Base-by-base conservation (phyloP, 2,329 filamentous ascomycete genomes). In the Clonostachys chloroleuca region DNA sequence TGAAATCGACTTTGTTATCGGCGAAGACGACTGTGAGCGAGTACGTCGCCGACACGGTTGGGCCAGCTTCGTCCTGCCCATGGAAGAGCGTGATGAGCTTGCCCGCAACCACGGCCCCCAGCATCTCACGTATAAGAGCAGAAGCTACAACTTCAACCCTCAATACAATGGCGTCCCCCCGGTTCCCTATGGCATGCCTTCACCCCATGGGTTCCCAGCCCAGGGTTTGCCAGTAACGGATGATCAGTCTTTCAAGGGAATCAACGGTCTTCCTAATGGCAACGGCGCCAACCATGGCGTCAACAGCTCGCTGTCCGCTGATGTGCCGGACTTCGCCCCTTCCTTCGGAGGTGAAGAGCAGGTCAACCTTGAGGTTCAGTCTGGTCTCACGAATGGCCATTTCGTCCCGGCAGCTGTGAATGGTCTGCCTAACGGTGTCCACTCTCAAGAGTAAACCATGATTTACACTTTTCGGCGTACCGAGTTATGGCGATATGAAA, bases 61-160 rank as follows among this genome's bases (percentile, higher is more conserved):
- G 89, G 77, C 86, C 54, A 81, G 84, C 54, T 97, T 89, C 75
- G 80, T 96, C 17, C 68, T 95, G 49, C 78, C 81, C 3, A 75
- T 84, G 59, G 78, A 84, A 12, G 80, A 89, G 51, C 85, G 92
- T 52, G 83, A 91, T 55, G 75, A 83, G 40, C 77, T 81, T 17
- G 89, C 88, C 37, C 88, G 86, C 61, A 87, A 87, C 57, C 79
- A 86, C 16, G 91, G 91, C 5, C 79, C 78, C 33, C 62, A 64
- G 40, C 70, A 65, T 39, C 40, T 66, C 33, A 62, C 61, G 6
- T 66, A 60, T 53, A 68, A 67, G 54, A 68, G 63, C 54, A 58
- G 62, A 33, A 46, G 56, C 6, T 64, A 60, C 42, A 57, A 56
- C 39, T 50, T 49, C 37, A 24, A 18, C 34, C 58, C 54, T 17